Evolutionary conservation across 768 basidiomycete species (phyloP).

Genomic region (Naganishia friedmannii): DNA sequence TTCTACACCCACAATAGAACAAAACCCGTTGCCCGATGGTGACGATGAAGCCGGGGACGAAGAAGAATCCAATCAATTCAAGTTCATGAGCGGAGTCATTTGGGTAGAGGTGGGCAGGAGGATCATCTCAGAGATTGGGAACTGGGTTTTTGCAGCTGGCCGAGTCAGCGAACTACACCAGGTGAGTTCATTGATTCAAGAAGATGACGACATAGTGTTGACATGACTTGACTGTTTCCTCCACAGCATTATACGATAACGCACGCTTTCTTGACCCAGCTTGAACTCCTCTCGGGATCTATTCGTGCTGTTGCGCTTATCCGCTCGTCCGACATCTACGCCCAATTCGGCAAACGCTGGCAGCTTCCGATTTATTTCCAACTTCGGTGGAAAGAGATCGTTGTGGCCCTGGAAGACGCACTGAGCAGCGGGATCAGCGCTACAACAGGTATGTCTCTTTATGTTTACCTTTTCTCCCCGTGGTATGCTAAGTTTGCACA

Average conservation of each 20-base stretch:
- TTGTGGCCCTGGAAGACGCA: constrained; percentile 68
- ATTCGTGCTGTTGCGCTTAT: constrained; percentile 66
- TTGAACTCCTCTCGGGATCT: constrained; percentile 81
- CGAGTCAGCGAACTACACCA: constrained; percentile 83
- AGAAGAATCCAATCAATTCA: constrained; percentile 58
- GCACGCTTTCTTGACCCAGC: constrained; percentile 71
- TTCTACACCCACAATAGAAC: constrained; percentile 51
- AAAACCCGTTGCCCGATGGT: constrained; percentile 5
- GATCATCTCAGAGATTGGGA: constrained; percentile 80
- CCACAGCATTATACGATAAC: constrained; percentile 78
- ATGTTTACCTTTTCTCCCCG: neutral
- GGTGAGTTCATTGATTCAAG: constrained; percentile 56
- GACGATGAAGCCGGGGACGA: constrained; percentile 22
- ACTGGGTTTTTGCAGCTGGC: constrained; percentile 82
- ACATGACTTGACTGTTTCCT: neutral
- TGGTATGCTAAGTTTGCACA: constrained; percentile 7
- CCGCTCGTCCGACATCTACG: constrained; percentile 68
- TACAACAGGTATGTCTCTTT: neutral
- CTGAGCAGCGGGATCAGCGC: constrained; percentile 57
- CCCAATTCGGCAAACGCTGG: constrained; percentile 78
- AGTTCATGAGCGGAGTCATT: constrained; percentile 81
- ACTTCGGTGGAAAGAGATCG: constrained; percentile 92
- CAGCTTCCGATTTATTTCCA: constrained; percentile 97
- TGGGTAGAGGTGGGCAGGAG: constrained; percentile 80
- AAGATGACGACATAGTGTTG: neutral